Base-by-base conservation (phyloP, 192 early-diverging fungal genomes). In the Spizellomyces sp. region DNA sequence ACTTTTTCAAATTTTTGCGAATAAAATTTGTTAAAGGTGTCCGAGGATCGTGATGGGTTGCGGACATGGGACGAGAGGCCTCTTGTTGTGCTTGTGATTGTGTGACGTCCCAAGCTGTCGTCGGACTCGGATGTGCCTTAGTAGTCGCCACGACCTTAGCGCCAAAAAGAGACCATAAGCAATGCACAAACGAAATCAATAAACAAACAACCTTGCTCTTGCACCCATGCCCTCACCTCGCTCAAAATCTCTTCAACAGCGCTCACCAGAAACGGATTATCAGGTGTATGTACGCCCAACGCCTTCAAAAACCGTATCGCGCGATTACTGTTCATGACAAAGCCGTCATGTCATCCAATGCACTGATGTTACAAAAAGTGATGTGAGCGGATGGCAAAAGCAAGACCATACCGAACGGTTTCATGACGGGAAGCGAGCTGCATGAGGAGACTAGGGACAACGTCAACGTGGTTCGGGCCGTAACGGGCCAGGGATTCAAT, bases 401-500 rank as follows among this genome's bases (percentile, higher is more conserved):
- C 27, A 36, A 36, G 27, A 36, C 3, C 77, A 19, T 70, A 77
- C 80, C 69, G 70, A 27, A 82, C 22, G 15, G 56, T 48, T 8
- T 61, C 66, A 54, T 79, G 76, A 9, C 62, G 58, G 21, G 75
- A 80, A 10, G 52, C 8, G 5, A 54, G 46, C 22, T 81, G 69
- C 69, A 79, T 60, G 36, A 84, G 27, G 41, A 84, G 42, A 6
- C 74, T 67, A 8, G 78, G 79, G 12, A 85, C 45, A 8, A 79
- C 60, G 19, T 82, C 78, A 9, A 47, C 15, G 46, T 77, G 56
- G 17, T 58, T 61, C 8, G 69, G 50, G 41, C 47, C 62, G 17
- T 77, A 60, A 47, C 75, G 67, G 48, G 65, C 64, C 45, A 81
- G 36, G 12, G 75, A 52, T 15, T 74, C 75, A 15, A 82, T 75